A percentile compares a stretch with the other conserved stretches of the same genome.
These are phyloP conservation scores for Lyophyllum shimeji DNA, from an alignment of 768 basidiomycete genomes.

Conservation along the genomic window DNA sequence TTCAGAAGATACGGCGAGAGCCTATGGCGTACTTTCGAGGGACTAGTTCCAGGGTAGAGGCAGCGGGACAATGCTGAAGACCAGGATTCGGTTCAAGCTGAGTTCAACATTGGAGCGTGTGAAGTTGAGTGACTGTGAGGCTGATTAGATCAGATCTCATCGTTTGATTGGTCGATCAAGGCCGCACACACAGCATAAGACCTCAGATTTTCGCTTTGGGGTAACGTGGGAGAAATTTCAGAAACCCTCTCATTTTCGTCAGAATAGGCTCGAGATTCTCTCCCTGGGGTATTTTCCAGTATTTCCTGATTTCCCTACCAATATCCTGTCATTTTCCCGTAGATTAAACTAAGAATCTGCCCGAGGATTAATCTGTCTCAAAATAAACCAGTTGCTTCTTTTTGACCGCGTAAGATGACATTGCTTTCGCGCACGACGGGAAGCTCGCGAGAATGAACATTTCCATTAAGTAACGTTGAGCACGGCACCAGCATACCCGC, in stretches of 20 bases:
- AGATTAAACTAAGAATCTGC: not conserved
- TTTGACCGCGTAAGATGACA: not conserved
- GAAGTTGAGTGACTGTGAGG: not conserved
- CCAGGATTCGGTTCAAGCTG: no score
- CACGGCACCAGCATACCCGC: not conserved
- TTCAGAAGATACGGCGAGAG: no score
- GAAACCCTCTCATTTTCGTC: not conserved
- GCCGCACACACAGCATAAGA: not conserved
- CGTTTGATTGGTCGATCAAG: not conserved
- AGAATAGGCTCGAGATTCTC: not conserved
- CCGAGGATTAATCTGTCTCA: not conserved
- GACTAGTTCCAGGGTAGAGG: no score
- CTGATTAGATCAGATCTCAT: not conserved
- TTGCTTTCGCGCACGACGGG: not conserved
- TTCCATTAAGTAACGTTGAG: not conserved
- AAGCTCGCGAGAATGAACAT: not conserved
- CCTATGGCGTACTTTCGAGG: no score
- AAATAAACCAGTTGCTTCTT: not conserved
- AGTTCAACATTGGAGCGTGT: no score
- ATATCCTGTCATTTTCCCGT: not conserved
- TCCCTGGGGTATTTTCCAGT: not conserved
- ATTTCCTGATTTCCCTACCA: not conserved
- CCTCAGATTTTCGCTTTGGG: not conserved
- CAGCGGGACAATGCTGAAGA: no score
- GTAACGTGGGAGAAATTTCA: not conserved